Base-by-base conservation (phyloP, 352 stramenopile genomes). In the Phytophthora megakarya region DNA sequence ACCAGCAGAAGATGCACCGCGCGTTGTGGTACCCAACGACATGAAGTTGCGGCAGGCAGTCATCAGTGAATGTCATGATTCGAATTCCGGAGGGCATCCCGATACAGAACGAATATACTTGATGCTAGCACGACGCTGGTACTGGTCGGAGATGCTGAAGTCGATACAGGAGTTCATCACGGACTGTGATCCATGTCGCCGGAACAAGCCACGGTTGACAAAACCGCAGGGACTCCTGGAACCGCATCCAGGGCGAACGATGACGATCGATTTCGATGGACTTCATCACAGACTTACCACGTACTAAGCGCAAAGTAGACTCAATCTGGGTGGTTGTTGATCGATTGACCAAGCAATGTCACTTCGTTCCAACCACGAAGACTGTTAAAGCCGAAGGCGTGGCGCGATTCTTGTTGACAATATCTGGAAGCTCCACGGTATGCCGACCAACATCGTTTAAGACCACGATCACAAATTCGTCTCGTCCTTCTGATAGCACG, bases 391-490 rank as follows among this genome's bases (percentile, higher is more conserved):
- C 49, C 15, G 37, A 58, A 40, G 25, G 16, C 1, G 25, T 28
- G 0, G 8, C 2, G 0, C 22, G 42, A 10, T 59, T 60, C 43
- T n/a, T n/a, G 21, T 57, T 35, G 33, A 59, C 26, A 19, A 50
- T n/a, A 52, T n/a, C n/a, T n/a, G n/a, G n/a, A n/a, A n/a, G n/a
- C n/a, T 35, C 9, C 26, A 32, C 9, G 26, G 26, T 32, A 56
- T 68, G 51, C 42, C 61, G 9, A 21, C 18, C 0, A 51, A 39
- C 28, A 63, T 68, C 22, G 46, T 62, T 0, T 62, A 38, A 0
- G 61, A 68, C 25, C 61, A 21, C 4, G 61, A 55, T n/a, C 11
- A 26, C 12, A 68, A 68, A 30, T 57, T 68, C 18, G 35, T 44
- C 0, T 56, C 49, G 12, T 35, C 26, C 5, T 66, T 68, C 32